Conservation (phyloP, 495 filamentous ascomycete species). For the Lepidopterella palustris region DNA sequence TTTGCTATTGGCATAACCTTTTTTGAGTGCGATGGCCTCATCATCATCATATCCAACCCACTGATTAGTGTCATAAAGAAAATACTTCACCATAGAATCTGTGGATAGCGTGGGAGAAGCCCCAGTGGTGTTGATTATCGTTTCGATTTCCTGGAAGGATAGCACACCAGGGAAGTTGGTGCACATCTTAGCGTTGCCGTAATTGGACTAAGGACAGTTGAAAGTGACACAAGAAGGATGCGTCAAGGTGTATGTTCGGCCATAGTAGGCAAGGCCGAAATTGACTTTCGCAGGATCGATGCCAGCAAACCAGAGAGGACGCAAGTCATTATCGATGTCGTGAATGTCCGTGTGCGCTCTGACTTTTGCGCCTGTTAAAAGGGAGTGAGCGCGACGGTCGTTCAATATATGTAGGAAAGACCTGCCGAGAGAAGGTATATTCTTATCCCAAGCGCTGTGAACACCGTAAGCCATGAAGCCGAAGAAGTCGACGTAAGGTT, state of each 20-base stretch:
- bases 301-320: slow-evolving; percentile 39
- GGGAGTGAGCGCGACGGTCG: too few relatives aligned
- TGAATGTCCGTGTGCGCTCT: slow-evolving; percentile 38
- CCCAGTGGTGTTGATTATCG: too few relatives aligned
- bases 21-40: slow-evolving; percentile 27
- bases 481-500: slow-evolving; percentile 43
- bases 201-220: too few relatives aligned
- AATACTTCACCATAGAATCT: too few relatives aligned
- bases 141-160: too few relatives aligned
- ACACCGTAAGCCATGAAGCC: slow-evolving; percentile 48
- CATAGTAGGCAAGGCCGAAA: slow-evolving; percentile 43
- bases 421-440: slow-evolving; percentile 22
- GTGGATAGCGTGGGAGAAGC: too few relatives aligned
- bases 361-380: too few relatives aligned
- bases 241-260: slow-evolving; percentile 37
- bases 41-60: slow-evolving; percentile 39
- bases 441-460: slow-evolving; percentile 36
- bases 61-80: too few relatives aligned
- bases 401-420: too few relatives aligned
- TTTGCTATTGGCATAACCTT: slow-evolving; percentile 18
- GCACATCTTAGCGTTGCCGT: too few relatives aligned
- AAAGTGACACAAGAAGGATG: slow-evolving; percentile 37
- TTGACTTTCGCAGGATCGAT: slow-evolving; percentile 36
- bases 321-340: slow-evolving; percentile 34
- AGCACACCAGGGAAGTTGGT: too few relatives aligned